These are phyloP conservation scores for Aspergillus incahuasiensis DNA, from an alignment of 495 filamentous ascomycete genomes.

Conservation along the genomic window DNA sequence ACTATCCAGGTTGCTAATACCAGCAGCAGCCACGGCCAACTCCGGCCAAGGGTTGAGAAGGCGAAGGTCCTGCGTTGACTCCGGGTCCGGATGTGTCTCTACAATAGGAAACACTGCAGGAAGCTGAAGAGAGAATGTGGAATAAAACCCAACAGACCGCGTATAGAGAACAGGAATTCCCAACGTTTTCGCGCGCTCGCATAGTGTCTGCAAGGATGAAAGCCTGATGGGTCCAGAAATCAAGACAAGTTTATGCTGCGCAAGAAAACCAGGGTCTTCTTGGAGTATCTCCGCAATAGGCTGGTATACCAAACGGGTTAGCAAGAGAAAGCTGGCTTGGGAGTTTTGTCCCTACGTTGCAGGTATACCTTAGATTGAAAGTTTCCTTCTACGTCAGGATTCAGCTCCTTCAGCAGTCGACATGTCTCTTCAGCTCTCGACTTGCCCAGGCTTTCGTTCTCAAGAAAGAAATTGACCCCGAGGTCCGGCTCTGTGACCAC, in stretches of 20 bases:
- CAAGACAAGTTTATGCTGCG: conserved; percentile 67
- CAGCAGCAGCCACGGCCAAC: conserved; percentile 55
- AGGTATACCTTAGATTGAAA: conserved; percentile 42
- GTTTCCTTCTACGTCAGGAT: conserved; percentile 85
- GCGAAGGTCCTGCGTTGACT: conserved; percentile 79
- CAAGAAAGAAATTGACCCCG: conserved; percentile 95
- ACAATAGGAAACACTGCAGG: conserved; percentile 84
- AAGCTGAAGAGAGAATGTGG: conserved; percentile 72
- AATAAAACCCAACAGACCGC: conserved; percentile 85
- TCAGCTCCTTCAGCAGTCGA: conserved; percentile 76
- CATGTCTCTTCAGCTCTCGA: conserved; percentile 76
- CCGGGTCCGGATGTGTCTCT: conserved; percentile 90
- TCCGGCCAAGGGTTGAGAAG: conserved; percentile 86
- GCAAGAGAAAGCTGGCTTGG: background rate
- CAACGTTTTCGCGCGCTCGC: conserved; percentile 52
- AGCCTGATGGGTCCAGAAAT: conserved; percentile 64
- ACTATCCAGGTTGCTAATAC: conserved; percentile 61
- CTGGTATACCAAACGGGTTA: conserved; percentile 22
- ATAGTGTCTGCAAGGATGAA: conserved; percentile 53
- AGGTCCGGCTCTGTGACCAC: conserved; percentile 75
- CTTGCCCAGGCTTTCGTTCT: conserved; percentile 69
- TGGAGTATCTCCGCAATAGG: conserved; percentile 34
- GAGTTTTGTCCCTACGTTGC: background rate
- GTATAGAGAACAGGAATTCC: conserved; percentile 75
- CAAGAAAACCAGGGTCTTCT: conserved; percentile 42